Conservation (phyloP, 768 basidiomycete genomes). For the Candolleomyces aberdarensis region DNA sequence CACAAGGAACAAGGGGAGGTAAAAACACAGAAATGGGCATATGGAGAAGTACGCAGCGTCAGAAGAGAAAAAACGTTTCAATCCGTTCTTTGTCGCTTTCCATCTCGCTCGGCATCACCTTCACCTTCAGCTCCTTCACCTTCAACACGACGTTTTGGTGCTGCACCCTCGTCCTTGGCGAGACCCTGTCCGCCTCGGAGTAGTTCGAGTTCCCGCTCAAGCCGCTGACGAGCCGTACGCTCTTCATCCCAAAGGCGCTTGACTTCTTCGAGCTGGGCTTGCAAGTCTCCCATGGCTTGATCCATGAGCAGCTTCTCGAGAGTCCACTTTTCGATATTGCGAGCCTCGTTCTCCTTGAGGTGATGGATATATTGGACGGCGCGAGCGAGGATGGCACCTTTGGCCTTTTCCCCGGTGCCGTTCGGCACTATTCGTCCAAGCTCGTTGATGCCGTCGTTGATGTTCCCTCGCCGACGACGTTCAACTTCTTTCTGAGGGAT, state of each 20-base stretch:
- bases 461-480: constrained; percentile 88
- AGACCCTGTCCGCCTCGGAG: constrained; percentile 38
- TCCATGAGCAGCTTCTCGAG: constrained; percentile 91
- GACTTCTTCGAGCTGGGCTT: constrained; percentile 80
- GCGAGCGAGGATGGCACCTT: constrained; percentile 83
- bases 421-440: constrained; percentile 87
- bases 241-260: constrained; percentile 83
- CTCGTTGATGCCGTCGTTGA: constrained; percentile 95
- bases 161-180: constrained; percentile 19
- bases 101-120: constrained; percentile 29
- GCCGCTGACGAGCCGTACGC: constrained; percentile 51
- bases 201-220: constrained; percentile 63
- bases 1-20: constrained; percentile 3
- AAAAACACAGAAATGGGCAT: neutral
- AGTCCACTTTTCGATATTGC: constrained; percentile 92
- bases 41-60: neutral
- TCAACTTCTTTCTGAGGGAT: constrained; percentile 91
- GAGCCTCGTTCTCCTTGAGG: constrained; percentile 85
- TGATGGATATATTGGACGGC: constrained; percentile 92
- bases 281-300: constrained; percentile 85
- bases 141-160: constrained; percentile 37
- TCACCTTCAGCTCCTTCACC: constrained; percentile 28
- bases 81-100: constrained; percentile 42
- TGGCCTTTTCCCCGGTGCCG: constrained; percentile 83
- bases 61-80: constrained; percentile 13